Percentiles rank a stretch among this genome's conserved stretches.
phyloP scores from a whole-genome alignment of 2,329 filamentous ascomycete species.

The Aspergillus neoniger region DNA sequence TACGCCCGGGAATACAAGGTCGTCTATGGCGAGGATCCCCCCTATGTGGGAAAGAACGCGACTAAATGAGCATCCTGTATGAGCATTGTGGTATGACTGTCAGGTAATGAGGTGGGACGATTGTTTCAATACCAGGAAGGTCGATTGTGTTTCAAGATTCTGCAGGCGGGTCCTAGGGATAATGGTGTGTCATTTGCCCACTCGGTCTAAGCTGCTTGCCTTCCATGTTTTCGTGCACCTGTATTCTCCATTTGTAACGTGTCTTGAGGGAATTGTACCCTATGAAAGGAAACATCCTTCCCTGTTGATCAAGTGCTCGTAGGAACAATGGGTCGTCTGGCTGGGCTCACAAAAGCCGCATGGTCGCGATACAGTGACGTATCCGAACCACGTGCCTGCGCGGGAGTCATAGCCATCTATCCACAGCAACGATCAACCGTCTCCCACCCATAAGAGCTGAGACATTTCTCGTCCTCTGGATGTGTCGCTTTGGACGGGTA shows the following conservation, averaged over 20 bases:
- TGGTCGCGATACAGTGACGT: not conserved
- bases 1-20: slow-evolving; percentile 39
- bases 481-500: not conserved
- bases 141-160: not conserved
- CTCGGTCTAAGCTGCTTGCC: not conserved
- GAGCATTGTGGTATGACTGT: slow-evolving; percentile 2
- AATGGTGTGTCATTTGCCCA: not conserved
- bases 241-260: not conserved
- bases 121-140: not conserved
- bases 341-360: not conserved
- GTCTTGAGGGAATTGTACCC: not conserved
- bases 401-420: not conserved
- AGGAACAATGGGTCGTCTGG: not conserved
- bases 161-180: not conserved
- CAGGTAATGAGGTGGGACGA: not conserved
- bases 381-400: not conserved
- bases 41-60: not conserved
- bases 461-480: not conserved
- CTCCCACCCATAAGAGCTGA: not conserved
- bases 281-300: not conserved
- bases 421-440: not conserved
- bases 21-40: slow-evolving; percentile 37
- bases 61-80: not conserved
- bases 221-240: not conserved
- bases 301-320: not conserved